Base-by-base conservation (phyloP, 164 flowering plant species). In the Vitis rupestris region DNA sequence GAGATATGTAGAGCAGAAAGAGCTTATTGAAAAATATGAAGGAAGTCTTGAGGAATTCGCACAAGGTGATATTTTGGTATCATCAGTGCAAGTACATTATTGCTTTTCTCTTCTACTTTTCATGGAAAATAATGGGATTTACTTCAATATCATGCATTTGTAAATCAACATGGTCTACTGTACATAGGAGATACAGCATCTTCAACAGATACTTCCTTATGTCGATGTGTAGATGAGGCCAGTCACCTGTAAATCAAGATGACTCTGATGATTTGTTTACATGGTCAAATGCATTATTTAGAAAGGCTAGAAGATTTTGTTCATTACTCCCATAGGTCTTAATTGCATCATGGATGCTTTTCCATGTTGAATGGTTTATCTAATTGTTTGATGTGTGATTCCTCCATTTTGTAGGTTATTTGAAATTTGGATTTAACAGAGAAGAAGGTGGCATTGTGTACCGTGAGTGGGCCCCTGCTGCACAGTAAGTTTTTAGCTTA, bases 381-480 rank as follows among this genome's bases (percentile, higher is more conserved):
- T 0, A 53, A 53, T 37, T 37, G 44, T 37, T 65, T 8, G 14
- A 1, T 56, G 19, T 49, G 50, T 27, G 66, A 4, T 47, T 72
- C 50, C 58, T 62, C 15, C 44, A 14, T 72, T 53, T 49, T 74
- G 70, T 72, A 92, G 98, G 99, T 64, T 95, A 90, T 79, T 17
- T 83, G 68, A 88, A 84, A 79, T 95, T 91, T 83, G 99, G 98
- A 67, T 90, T 95, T 70, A 95, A 91, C 72, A 87, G 84, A 74
- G 97, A 93, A 82, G 79, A 88, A 67, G 92, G 76, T 70, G 75
- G 88, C 62, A 88, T 93, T 74, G 89, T 89, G 31, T 95, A 95
- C 77, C 92, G 88, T 59, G 99, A 95, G 74, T 95, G 99, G 99
- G 97, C 97, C 49, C 99, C 99, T 76, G 93, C 97, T 69, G 98